Conservation (phyloP, 106 monocot genomes). For the Dendrobium officinale region DNA sequence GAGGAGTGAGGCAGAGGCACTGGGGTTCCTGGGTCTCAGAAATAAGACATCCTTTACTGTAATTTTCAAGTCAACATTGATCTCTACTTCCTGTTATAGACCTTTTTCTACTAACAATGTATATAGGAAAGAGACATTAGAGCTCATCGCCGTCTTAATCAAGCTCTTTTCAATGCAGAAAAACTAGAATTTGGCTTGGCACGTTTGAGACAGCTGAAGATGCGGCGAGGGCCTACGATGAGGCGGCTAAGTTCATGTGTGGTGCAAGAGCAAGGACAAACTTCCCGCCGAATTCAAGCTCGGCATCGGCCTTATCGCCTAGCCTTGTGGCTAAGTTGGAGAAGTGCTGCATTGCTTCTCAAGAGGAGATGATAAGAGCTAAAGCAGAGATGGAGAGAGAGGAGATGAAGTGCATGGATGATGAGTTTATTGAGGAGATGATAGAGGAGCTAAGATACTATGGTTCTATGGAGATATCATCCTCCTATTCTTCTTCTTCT, state of each 20-base stretch:
- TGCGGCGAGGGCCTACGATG: conserved; percentile 79
- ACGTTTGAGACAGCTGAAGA: conserved; percentile 89
- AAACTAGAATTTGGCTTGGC: conserved; percentile 83
- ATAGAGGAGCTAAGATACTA: conserved; percentile 75
- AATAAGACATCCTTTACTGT: conserved; percentile 59
- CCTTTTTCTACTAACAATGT: neutral
- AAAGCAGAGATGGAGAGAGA: neutral
- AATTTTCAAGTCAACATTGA: conserved; percentile 3
- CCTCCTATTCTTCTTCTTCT: conserved; percentile 20
- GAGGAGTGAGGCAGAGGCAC: conserved; percentile 63
- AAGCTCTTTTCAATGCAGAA: conserved; percentile 21
- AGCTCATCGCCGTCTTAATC: neutral
- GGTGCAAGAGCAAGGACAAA: conserved; percentile 57
- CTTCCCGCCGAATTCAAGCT: conserved; percentile 34
- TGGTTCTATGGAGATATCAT: conserved; percentile 71
- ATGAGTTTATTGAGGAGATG: conserved; percentile 71
- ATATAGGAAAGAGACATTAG: neutral
- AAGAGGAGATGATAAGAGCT: neutral
- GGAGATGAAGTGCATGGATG: conserved; percentile 29
- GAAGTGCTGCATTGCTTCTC: conserved; percentile 37
- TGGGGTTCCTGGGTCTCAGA: conserved; percentile 83
- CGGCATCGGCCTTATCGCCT: conserved; percentile 26
- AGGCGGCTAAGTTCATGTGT: conserved; percentile 74
- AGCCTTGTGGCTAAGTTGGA: conserved; percentile 63
- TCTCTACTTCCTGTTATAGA: neutral